These are phyloP conservation scores for Heterobasidion irregulare DNA, from an alignment of 1,284 basidiomycete species.

Conservation along the genomic window DNA sequence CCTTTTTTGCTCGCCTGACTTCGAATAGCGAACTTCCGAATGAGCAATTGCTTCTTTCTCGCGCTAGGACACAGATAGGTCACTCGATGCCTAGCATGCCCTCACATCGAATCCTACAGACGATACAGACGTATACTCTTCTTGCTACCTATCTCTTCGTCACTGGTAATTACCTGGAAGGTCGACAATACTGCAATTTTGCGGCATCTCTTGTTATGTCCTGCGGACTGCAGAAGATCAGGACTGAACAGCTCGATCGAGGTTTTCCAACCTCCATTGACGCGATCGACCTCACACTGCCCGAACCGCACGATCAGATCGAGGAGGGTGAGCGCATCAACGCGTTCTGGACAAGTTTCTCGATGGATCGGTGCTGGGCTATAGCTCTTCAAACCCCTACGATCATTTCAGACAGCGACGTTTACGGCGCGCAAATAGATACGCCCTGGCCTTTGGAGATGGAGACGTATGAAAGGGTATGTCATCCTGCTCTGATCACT, in stretches of 20 bases:
- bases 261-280: slow-evolving; percentile 9
- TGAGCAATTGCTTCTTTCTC: slow-evolving; percentile 29
- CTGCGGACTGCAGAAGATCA: slow-evolving; percentile 26
- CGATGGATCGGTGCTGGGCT: slow-evolving; percentile 58
- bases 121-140: slow-evolving; percentile 48
- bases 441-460: slow-evolving; percentile 61
- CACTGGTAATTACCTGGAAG: slow-evolving; percentile 31
- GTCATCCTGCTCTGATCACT: neutral
- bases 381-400: slow-evolving; percentile 47
- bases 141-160: slow-evolving; percentile 45
- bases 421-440: slow-evolving; percentile 34
- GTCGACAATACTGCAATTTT: slow-evolving; percentile 32
- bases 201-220: slow-evolving; percentile 27
- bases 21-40: slow-evolving; percentile 13
- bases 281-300: slow-evolving; percentile 15
- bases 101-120: slow-evolving; percentile 37
- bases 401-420: slow-evolving; percentile 28
- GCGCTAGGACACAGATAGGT: slow-evolving; percentile 31
- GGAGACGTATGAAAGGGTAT: slow-evolving; percentile 48
- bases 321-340: slow-evolving; percentile 56
- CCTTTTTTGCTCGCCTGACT: slow-evolving; percentile 24
- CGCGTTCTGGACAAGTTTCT: slow-evolving; percentile 66
- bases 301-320: slow-evolving; percentile 27
- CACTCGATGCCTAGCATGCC: slow-evolving; percentile 25
- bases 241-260: slow-evolving; percentile 8